A percentile compares a stretch with the other conserved stretches of the same genome.
Evolutionary conservation across 148 eudicot genomes (phyloP).

Genomic region (Rhododendron kiyosumense): DNA sequence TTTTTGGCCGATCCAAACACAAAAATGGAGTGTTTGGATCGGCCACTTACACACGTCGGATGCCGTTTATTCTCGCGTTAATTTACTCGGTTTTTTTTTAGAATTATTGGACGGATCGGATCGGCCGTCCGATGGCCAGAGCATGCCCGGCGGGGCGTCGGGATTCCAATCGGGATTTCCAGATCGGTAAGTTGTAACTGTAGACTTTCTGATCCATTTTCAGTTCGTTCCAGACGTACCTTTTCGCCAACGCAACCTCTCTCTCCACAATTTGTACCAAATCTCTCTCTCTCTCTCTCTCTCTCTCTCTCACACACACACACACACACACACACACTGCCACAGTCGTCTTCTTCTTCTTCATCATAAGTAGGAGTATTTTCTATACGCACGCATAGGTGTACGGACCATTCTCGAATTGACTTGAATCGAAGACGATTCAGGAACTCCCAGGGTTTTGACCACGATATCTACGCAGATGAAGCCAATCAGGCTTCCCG

Average conservation of each 20-base stretch:
- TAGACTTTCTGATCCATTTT: too few species aligned
- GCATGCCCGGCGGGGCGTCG: too few species aligned
- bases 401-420: background rate
- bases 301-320: background rate
- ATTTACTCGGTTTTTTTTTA: too few species aligned
- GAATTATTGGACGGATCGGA: too few species aligned
- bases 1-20: too few species aligned
- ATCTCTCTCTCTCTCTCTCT: background rate
- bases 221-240: background rate
- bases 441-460: background rate
- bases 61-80: too few species aligned
- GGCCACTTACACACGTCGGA: too few species aligned
- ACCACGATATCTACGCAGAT: conserved; percentile 11
- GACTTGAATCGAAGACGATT: conserved; percentile 1
- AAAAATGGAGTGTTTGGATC: too few species aligned
- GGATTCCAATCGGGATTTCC: too few species aligned
- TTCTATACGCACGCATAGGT: background rate
- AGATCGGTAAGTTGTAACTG: too few species aligned
- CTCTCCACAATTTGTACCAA: background rate
- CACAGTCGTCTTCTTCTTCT: background rate
- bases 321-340: background rate
- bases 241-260: background rate
- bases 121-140: too few species aligned
- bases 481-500: conserved; percentile 94
- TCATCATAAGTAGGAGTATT: background rate